phyloP scores from a whole-genome alignment of 176 grass and related monocot species.

The Rhynchospora tenuis region DNA sequence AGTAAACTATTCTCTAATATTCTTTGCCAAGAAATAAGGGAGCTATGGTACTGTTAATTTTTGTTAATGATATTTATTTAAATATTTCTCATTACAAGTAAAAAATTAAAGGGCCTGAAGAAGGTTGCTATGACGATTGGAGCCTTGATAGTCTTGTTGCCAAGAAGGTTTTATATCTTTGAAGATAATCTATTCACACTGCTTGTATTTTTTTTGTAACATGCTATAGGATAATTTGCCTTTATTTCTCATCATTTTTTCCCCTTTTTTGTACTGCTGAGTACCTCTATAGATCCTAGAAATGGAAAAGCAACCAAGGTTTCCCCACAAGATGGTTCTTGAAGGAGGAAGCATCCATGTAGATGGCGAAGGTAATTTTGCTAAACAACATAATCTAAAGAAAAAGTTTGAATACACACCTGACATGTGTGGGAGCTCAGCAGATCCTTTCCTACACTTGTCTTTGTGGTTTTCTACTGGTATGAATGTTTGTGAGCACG shows the following conservation, averaged over 20 bases:
- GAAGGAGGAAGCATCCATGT: conserved; percentile 99
- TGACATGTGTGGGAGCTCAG: background rate
- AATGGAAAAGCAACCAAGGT: conserved; percentile 58
- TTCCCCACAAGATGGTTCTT: conserved; percentile 65
- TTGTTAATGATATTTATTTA: conserved; percentile 4
- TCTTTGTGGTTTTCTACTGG: background rate
- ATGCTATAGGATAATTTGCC: background rate
- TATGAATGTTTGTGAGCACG: background rate
- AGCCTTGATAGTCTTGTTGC: conserved; percentile 60
- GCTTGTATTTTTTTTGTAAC: background rate
- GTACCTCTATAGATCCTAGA: conserved; percentile 44
- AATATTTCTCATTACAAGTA: conserved; percentile 9
- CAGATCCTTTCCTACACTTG: background rate
- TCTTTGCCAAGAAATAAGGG: background rate
- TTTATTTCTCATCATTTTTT: background rate
- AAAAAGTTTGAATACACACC: background rate
- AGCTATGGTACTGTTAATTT: background rate
- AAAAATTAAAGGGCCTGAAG: conserved; percentile 37
- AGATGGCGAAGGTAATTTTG: conserved; percentile 69
- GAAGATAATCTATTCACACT: background rate
- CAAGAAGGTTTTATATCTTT: conserved; percentile 43
- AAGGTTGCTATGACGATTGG: conserved; percentile 85
- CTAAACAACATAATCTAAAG: conserved; percentile 1
- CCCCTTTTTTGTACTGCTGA: background rate
- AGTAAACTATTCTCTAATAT: too few species aligned